phyloP scores from a whole-genome alignment of 139 green algal genomes.

The Diplosphaera chodatii region DNA sequence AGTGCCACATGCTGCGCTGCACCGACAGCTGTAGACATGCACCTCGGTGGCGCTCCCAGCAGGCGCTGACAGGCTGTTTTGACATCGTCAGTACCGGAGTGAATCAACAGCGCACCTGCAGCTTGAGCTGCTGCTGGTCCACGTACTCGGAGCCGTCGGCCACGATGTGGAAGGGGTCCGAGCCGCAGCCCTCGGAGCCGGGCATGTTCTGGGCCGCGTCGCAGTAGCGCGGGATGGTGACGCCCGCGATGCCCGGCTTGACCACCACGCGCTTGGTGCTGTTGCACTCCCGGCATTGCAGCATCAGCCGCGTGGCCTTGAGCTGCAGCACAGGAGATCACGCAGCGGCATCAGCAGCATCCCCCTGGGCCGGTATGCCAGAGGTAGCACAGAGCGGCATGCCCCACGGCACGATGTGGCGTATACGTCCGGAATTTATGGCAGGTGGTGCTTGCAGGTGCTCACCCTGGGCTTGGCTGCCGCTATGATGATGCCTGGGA shows the following conservation, averaged over 20 bases:
- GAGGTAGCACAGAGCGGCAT: too few relatives aligned
- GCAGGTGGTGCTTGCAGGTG: neutral
- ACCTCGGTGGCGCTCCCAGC: too few relatives aligned
- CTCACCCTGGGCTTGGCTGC: constrained; percentile 73
- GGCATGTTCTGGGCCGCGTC: constrained; percentile 19
- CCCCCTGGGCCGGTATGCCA: too few relatives aligned
- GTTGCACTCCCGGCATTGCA: constrained; percentile 87
- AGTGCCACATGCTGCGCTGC: too few relatives aligned
- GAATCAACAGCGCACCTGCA: constrained; percentile 66
- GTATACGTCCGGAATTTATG: neutral
- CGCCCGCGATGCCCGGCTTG: constrained; percentile 78
- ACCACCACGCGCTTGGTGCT: constrained; percentile 53
- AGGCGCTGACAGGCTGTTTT: too few relatives aligned
- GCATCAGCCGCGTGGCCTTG: constrained; percentile 87
- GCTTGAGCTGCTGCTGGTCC: constrained; percentile 97
- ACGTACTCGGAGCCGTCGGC: constrained; percentile 72
- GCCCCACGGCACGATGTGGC: neutral
- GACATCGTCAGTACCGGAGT: too few relatives aligned
- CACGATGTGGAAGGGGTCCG: constrained; percentile 81
- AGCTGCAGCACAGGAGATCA: constrained; percentile 45
- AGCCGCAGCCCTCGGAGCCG: constrained; percentile 45
- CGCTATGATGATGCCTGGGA: constrained; percentile 93
- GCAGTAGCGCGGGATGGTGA: constrained; percentile 68
- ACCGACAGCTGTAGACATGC: too few relatives aligned
- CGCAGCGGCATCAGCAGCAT: too few relatives aligned